phyloP scores from a whole-genome alignment of 768 basidiomycete genomes.

The Lepiota subincarnata region DNA sequence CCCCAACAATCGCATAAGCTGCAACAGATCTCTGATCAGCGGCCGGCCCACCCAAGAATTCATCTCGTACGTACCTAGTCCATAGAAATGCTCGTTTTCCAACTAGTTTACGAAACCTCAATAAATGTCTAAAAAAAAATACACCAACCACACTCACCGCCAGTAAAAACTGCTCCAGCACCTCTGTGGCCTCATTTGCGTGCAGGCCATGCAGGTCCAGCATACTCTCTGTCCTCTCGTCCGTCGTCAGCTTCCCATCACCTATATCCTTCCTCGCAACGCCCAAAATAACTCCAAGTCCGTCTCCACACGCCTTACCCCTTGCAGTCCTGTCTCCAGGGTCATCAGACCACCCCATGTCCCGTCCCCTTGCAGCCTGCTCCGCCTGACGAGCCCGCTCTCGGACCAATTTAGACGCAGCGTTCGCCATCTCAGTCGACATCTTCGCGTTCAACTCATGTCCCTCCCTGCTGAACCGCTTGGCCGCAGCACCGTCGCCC shows the following conservation, averaged over 20 bases:
- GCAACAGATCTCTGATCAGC: slow-evolving; percentile 2
- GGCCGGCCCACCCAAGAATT: slow-evolving; percentile 9
- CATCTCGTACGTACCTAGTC: slow-evolving; percentile 60
- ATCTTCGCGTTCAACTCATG: slow-evolving; percentile 92
- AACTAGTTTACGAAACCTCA: slow-evolving; percentile 40
- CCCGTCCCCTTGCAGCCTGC: slow-evolving; percentile 68
- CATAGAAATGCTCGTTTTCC: slow-evolving; percentile 85
- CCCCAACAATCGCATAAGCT: slow-evolving; percentile 91
- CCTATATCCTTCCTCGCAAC: slow-evolving; percentile 60
- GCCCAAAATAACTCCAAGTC: slow-evolving; percentile 86
- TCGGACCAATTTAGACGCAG: slow-evolving; percentile 79
- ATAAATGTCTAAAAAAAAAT: slow-evolving; percentile 2
- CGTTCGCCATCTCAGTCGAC: slow-evolving; percentile 77
- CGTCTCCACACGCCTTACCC: slow-evolving; percentile 75
- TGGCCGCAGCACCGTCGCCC: slow-evolving; percentile 94
- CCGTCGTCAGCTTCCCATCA: slow-evolving; percentile 58
- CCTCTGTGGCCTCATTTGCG: slow-evolving; percentile 88
- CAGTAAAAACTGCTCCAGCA: slow-evolving; percentile 83
- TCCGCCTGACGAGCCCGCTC: slow-evolving; percentile 77
- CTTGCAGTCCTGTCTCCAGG: slow-evolving; percentile 68
- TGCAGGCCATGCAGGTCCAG: slow-evolving; percentile 94
- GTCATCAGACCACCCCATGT: slow-evolving; percentile 80
- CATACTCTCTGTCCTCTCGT: slow-evolving; percentile 86
- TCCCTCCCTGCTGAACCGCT: slow-evolving; percentile 90
- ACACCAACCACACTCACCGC: slow-evolving; percentile 54